Conservation (phyloP, 2,329 filamentous ascomycete genomes). For the Ascochyta clinopodiicola region DNA sequence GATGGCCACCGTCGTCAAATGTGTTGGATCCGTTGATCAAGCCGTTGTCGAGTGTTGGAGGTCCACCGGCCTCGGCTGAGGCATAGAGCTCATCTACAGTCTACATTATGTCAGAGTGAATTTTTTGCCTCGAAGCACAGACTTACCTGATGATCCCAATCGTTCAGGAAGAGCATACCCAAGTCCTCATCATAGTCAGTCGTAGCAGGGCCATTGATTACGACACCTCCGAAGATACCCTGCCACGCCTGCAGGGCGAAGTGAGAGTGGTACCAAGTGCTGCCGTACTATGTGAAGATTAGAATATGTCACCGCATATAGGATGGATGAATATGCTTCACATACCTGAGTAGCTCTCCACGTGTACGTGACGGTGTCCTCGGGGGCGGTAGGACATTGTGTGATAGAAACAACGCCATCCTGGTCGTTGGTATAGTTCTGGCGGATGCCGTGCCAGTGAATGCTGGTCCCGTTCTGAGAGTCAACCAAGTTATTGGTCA, state of each 20-base stretch:
- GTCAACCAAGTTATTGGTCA: conserved; percentile 39
- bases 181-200: conserved; percentile 53
- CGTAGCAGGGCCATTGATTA: conserved; percentile 51
- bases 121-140: not conserved
- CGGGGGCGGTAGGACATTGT: conserved; percentile 39
- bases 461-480: conserved; percentile 42
- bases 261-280: conserved; percentile 52
- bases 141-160: conserved; percentile 43
- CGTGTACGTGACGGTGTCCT: conserved; percentile 36
- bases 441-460: conserved; percentile 43
- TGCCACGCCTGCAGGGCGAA: conserved; percentile 51
- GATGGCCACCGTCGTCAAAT: conserved; percentile 39
- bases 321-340: too few species aligned
- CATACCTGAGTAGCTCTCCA: conserved; percentile 44
- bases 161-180: conserved; percentile 51
- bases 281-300: conserved; percentile 40
- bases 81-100: conserved; percentile 48
- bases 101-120: conserved; percentile 12
- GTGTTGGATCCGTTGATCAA: conserved; percentile 55
- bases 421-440: conserved; percentile 39
- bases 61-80: conserved; percentile 33
- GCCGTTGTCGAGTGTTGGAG: conserved; percentile 50
- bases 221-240: conserved; percentile 51
- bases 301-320: too few species aligned
- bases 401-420: conserved; percentile 44